A percentile compares a stretch with the other conserved stretches of the same genome.
Conservation (phyloP, 176 grass and related monocot species). For the Eragrostis nindensis region DNA sequence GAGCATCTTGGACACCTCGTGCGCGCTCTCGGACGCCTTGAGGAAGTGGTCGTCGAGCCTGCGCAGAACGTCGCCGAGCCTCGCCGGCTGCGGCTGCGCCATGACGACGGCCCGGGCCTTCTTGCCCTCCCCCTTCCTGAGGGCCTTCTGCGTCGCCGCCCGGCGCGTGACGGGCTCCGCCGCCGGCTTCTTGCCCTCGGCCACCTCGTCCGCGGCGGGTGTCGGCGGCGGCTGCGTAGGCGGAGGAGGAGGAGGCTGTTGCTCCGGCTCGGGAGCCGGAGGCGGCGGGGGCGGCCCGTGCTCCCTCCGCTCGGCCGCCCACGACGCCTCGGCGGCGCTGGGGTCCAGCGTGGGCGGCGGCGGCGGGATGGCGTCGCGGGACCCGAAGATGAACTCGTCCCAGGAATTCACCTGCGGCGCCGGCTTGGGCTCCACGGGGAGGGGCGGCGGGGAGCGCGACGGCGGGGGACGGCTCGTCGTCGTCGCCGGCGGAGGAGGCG, state of each 20-base stretch:
- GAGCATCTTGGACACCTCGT: conserved; percentile 86
- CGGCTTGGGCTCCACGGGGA: conserved; percentile 15
- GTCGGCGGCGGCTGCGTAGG: conserved; percentile 18
- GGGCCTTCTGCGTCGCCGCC: conserved; percentile 40
- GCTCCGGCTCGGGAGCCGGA: neutral
- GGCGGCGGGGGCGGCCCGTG: neutral
- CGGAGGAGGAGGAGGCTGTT: conserved; percentile 9
- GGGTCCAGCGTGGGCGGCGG: conserved; percentile 50
- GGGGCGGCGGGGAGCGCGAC: conserved; percentile 41
- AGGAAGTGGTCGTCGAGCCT: conserved; percentile 76
- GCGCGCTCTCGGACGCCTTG: conserved; percentile 69
- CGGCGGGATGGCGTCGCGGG: conserved; percentile 31
- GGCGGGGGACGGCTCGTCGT: neutral
- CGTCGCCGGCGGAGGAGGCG: conserved; percentile 15
- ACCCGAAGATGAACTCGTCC: conserved; percentile 42
- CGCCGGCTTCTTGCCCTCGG: conserved; percentile 35
- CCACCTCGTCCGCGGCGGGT: conserved; percentile 26
- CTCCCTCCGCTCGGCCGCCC: conserved; percentile 34
- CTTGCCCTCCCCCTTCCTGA: conserved; percentile 52
- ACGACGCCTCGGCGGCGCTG: conserved; percentile 9
- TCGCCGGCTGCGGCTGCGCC: conserved; percentile 18
- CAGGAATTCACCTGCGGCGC: neutral
- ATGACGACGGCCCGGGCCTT: conserved; percentile 46
- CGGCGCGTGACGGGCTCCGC: neutral
- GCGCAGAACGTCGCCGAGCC: conserved; percentile 65